Evolutionary conservation across 2,329 filamentous ascomycete species (phyloP).

Genomic region (Sordariomycetes sp.): DNA sequence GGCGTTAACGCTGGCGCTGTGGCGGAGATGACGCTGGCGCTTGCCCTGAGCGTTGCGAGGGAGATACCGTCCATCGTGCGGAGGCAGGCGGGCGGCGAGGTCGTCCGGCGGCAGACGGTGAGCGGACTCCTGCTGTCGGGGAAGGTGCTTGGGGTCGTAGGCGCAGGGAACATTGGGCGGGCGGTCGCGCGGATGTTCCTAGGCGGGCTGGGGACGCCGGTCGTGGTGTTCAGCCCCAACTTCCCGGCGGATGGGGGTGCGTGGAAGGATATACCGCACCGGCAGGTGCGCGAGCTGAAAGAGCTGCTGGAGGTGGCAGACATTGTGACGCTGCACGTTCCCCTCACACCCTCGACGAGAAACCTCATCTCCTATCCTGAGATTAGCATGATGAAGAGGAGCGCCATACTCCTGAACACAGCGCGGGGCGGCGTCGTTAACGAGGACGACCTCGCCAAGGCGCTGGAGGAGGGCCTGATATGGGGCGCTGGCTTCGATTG

Average conservation of each 20-base stretch:
- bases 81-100: not conserved
- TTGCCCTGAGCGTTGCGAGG: conserved; percentile 7
- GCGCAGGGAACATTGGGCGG: not conserved
- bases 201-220: not conserved
- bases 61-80: not conserved
- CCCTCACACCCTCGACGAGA: conserved; percentile 63
- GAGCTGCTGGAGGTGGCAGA: conserved; percentile 57
- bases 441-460: conserved; percentile 59
- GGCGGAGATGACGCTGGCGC: conserved; percentile 24
- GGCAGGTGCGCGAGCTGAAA: conserved; percentile 10
- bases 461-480: conserved; percentile 59
- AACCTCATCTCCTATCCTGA: conserved; percentile 47
- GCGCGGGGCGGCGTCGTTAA: conserved; percentile 74
- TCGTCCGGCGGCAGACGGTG: not conserved
- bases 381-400: conserved; percentile 51
- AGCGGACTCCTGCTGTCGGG: not conserved
- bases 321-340: conserved; percentile 73
- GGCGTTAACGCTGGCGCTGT: conserved; percentile 31
- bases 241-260: not conserved
- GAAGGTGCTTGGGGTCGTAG: not conserved
- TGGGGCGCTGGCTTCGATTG: conserved; percentile 72
- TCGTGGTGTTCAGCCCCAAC: not conserved
- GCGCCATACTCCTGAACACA: conserved; percentile 66
- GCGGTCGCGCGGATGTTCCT: conserved; percentile 2
- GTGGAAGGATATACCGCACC: not conserved